Percentiles rank a stretch among this genome's conserved stretches.
These are phyloP conservation scores for Phytophthora pseudosyringae DNA, from an alignment of 352 stramenopile species.

Conservation along the genomic window DNA sequence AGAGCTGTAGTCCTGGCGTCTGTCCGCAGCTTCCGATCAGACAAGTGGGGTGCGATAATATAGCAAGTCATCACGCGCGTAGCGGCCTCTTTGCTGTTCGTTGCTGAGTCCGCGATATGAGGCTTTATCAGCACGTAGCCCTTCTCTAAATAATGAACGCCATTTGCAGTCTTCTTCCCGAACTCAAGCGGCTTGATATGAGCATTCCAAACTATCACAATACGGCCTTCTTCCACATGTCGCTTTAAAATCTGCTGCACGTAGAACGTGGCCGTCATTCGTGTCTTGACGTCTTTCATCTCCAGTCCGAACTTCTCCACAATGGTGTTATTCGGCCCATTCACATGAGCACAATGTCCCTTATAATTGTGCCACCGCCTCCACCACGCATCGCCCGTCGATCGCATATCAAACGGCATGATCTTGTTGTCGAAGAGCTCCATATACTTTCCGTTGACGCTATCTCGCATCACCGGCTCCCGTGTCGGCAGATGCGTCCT, in stretches of 20 bases:
- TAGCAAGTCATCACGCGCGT: conserved; percentile 58
- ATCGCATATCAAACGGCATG: conserved; percentile 46
- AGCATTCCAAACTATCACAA: conserved; percentile 67
- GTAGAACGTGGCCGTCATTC: conserved; percentile 55
- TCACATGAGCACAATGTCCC: conserved; percentile 27
- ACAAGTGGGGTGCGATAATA: conserved; percentile 52
- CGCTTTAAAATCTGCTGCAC: conserved; percentile 62
- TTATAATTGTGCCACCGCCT: conserved; percentile 39
- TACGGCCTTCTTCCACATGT: conserved; percentile 54
- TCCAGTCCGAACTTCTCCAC: conserved; percentile 66
- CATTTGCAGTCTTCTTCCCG: conserved; percentile 38
- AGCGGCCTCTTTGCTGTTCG: conserved; percentile 21
- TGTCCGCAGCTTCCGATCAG: conserved; percentile 27
- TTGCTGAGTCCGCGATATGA: conserved; percentile 16
- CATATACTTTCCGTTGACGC: conserved; percentile 51
- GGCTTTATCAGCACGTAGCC: conserved; percentile 66
- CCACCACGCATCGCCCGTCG: conserved; percentile 48
- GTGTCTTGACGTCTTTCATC: conserved; percentile 50
- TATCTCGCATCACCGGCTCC: conserved; percentile 39
- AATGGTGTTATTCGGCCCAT: conserved; percentile 54
- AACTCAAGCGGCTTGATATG: conserved; percentile 66
- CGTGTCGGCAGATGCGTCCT: conserved; percentile 30
- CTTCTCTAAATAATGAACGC: conserved; percentile 53
- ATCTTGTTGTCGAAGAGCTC: conserved; percentile 49
- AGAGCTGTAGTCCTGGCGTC: conserved; percentile 43